Percentiles rank a stretch among this genome's conserved stretches.
These are phyloP conservation scores for Phytopythium ostracodes DNA, from an alignment of 352 stramenopile genomes.

Conservation along the genomic window DNA sequence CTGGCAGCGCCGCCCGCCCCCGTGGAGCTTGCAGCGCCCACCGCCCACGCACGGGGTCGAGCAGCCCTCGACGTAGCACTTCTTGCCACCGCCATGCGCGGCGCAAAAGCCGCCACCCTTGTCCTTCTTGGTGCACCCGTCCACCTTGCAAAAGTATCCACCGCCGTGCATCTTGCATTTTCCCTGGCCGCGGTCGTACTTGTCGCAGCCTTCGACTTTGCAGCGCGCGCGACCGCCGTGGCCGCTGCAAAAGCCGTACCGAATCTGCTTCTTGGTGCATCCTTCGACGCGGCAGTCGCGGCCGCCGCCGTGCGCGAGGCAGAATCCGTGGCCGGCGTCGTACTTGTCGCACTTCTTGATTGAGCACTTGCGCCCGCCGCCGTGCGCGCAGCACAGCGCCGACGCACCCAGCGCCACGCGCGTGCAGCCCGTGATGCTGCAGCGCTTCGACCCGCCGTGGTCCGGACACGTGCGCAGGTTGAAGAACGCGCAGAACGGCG, in stretches of 20 bases:
- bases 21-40: conserved; percentile 64
- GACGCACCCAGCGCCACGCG: conserved; percentile 43
- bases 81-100: conserved; percentile 75
- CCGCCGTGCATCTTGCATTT: conserved; percentile 83
- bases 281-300: conserved; percentile 49
- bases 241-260: conserved; percentile 69
- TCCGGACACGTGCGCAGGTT: conserved; percentile 71
- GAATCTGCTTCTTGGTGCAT: conserved; percentile 74
- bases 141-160: conserved; percentile 73
- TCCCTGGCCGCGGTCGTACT: conserved; percentile 70
- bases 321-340: conserved; percentile 62
- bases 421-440: conserved; percentile 41
- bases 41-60: conserved; percentile 66
- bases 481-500: conserved; percentile 63
- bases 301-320: conserved; percentile 68
- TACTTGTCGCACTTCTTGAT: conserved; percentile 72
- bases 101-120: conserved; percentile 79
- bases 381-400: conserved; percentile 63
- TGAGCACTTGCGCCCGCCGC: conserved; percentile 62
- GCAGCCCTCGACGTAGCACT: conserved; percentile 72
- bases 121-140: conserved; percentile 80
- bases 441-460: conserved; percentile 70
- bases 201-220: conserved; percentile 70
- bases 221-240: conserved; percentile 71
- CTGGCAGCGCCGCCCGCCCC: conserved; percentile 56